Percentiles rank a stretch among this genome's conserved stretches.
phyloP scores from a whole-genome alignment of 306 rosid genomes.

The Castanea mollissima region DNA sequence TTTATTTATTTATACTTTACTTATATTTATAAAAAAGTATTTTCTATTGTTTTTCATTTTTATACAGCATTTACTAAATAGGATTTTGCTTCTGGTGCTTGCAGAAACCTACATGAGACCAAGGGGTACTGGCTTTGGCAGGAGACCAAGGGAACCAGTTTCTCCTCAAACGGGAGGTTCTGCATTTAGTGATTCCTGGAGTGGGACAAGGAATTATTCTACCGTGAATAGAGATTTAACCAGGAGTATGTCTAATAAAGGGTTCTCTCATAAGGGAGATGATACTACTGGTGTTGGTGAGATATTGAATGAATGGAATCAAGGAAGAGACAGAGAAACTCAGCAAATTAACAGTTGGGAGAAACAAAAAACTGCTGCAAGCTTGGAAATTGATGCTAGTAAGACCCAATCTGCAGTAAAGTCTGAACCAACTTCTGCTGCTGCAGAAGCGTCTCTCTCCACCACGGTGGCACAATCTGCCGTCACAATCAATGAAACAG shows the following conservation, averaged over 20 bases:
- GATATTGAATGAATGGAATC: conserved; percentile 52
- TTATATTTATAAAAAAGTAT: background rate
- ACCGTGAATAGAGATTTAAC: conserved; percentile 53
- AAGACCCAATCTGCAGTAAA: conserved; percentile 33
- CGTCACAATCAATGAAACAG: conserved; percentile 63
- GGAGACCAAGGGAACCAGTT: conserved; percentile 69
- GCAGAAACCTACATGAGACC: conserved; percentile 71
- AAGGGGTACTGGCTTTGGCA: conserved; percentile 71
- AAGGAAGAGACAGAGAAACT: conserved; percentile 72
- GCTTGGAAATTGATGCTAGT: conserved; percentile 52
- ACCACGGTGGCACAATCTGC: conserved; percentile 40
- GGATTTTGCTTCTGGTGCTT: conserved; percentile 27
- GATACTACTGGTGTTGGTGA: conserved; percentile 58
- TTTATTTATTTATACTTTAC: too few species aligned
- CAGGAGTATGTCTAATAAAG: conserved; percentile 68
- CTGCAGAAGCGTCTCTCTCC: conserved; percentile 42
- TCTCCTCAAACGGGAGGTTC: conserved; percentile 79
- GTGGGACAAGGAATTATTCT: conserved; percentile 65
- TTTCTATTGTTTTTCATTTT: background rate
- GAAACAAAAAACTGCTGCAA: conserved; percentile 51
- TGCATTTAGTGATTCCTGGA: conserved; percentile 65
- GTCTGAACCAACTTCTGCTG: conserved; percentile 39
- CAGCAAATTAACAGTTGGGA: conserved; percentile 67
- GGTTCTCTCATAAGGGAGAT: conserved; percentile 59
- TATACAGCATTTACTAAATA: background rate